These are phyloP conservation scores for Arthromyces matolae DNA, from an alignment of 768 basidiomycete species.

Conservation along the genomic window DNA sequence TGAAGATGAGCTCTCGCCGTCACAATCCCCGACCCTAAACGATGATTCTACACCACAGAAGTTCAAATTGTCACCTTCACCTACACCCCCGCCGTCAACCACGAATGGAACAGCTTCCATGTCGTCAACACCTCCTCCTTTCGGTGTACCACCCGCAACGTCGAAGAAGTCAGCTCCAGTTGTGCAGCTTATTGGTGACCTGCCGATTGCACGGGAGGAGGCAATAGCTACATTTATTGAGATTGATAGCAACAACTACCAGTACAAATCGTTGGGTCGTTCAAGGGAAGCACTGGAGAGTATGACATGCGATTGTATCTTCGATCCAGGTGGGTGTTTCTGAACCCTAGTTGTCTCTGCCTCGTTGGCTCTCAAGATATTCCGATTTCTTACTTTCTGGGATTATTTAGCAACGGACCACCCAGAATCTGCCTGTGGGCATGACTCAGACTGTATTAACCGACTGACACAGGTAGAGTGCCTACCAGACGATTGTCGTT, in stretches of 20 bases:
- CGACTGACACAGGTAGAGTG: slow-evolving; percentile 97
- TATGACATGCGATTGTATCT: slow-evolving; percentile 93
- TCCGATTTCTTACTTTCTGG: slow-evolving; percentile 6
- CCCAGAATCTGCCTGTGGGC: slow-evolving; percentile 72
- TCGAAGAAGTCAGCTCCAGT: slow-evolving; percentile 34
- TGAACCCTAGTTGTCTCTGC: slow-evolving; percentile 4
- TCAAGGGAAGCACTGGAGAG: slow-evolving; percentile 87
- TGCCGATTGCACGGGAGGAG: slow-evolving; percentile 71
- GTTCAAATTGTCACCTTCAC: slow-evolving; percentile 32
- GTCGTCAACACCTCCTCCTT: slow-evolving; percentile 38
- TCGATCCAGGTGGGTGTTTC: slow-evolving; percentile 67
- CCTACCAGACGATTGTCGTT: slow-evolving; percentile 84
- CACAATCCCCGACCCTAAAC: slow-evolving; percentile 34
- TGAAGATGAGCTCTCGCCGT: slow-evolving; percentile 27
- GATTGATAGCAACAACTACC: slow-evolving; percentile 79
- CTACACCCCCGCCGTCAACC: slow-evolving; percentile 30
- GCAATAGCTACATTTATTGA: slow-evolving; percentile 72
- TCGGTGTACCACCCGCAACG: slow-evolving; percentile 21
- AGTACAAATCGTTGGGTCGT: slow-evolving; percentile 81
- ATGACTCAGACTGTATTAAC: slow-evolving; percentile 93
- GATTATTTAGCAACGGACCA: slow-evolving; percentile 51
- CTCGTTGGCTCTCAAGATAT: slow-evolving; percentile 6
- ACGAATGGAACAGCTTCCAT: slow-evolving; percentile 33
- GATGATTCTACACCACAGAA: slow-evolving; percentile 32
- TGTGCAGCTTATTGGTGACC: slow-evolving; percentile 74